A percentile compares a stretch with the other conserved stretches of the same genome.
Evolutionary conservation across 2,329 filamentous ascomycete genomes (phyloP).

Genomic region (Magnaporthiopsis poae): DNA sequence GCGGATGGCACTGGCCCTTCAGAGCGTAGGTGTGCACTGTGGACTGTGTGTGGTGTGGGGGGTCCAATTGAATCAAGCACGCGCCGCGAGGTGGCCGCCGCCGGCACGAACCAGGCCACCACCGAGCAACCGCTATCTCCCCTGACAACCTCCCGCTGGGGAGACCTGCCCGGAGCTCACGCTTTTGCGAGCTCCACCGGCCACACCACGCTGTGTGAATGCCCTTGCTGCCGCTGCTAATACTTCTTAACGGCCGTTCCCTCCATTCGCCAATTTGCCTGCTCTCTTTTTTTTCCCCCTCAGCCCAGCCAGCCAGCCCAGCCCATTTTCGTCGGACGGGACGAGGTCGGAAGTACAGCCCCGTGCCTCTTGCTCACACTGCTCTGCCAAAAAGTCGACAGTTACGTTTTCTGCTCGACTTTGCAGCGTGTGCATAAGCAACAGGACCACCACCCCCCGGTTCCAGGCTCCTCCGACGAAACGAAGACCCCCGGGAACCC

Average conservation of each 20-base stretch:
- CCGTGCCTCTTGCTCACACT: background rate
- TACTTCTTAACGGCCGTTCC: slow-evolving; percentile 7
- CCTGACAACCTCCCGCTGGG: slow-evolving; percentile 11
- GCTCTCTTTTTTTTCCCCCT: background rate
- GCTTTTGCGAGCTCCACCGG: background rate
- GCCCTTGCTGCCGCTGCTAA: background rate
- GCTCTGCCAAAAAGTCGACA: background rate
- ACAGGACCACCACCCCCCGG: background rate
- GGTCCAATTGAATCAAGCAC: background rate
- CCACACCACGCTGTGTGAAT: slow-evolving; percentile 3
- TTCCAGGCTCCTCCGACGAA: background rate
- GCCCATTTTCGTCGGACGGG: slow-evolving; percentile 7
- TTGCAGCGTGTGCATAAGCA: background rate
- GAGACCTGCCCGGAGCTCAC: background rate
- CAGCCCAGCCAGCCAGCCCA: background rate
- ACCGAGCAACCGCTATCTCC: slow-evolving; percentile 11
- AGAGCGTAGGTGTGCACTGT: background rate
- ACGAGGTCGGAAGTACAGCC: slow-evolving; percentile 3
- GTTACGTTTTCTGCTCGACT: background rate
- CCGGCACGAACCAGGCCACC: slow-evolving; percentile 1
- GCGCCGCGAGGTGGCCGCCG: background rate
- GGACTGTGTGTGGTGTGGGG: background rate
- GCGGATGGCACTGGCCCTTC: background rate
- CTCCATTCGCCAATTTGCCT: slow-evolving; percentile 3
- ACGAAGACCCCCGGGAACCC: background rate